A percentile compares a stretch with the other conserved stretches of the same genome.
phyloP scores from a whole-genome alignment of 768 basidiomycete species.

The Xanthoconium stramineum region DNA sequence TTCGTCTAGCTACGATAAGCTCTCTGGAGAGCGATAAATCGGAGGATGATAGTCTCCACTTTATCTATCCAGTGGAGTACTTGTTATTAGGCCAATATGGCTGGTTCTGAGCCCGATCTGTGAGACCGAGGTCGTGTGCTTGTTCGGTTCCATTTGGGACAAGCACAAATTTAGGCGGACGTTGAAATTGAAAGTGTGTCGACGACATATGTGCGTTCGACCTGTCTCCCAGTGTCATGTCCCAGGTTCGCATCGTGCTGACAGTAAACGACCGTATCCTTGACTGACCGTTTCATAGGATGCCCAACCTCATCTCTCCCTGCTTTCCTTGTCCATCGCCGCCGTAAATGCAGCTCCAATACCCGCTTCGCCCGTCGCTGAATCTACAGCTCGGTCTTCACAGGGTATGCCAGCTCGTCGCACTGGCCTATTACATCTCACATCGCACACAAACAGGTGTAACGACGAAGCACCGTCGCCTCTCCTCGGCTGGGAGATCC shows the following conservation, averaged over 20 bases:
- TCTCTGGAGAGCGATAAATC: too few species aligned
- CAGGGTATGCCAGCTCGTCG: slow-evolving; percentile 13
- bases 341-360: slow-evolving; percentile 52
- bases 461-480: slow-evolving; percentile 54
- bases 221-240: slow-evolving; percentile 14
- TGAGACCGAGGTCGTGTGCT: too few species aligned
- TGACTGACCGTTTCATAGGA: slow-evolving; percentile 4
- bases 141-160: slow-evolving; percentile 14
- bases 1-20: too few species aligned
- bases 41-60: too few species aligned
- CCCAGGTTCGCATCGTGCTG: slow-evolving; percentile 14
- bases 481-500: slow-evolving; percentile 68
- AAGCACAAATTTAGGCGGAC: slow-evolving; percentile 27
- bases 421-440: not conserved
- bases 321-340: slow-evolving; percentile 67
- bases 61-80: too few species aligned
- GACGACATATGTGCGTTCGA: slow-evolving; percentile 5
- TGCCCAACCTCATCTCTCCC: slow-evolving; percentile 34
- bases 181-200: slow-evolving; percentile 18
- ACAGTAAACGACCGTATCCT: fast-evolving
- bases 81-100: too few species aligned
- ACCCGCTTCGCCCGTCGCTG: slow-evolving; percentile 29
- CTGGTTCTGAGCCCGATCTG: too few species aligned
- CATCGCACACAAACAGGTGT: slow-evolving; percentile 3
- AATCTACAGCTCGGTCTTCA: slow-evolving; percentile 13